phyloP scores from a whole-genome alignment of 2,329 filamentous ascomycete species.

The Scortechinia acanthostroma region DNA sequence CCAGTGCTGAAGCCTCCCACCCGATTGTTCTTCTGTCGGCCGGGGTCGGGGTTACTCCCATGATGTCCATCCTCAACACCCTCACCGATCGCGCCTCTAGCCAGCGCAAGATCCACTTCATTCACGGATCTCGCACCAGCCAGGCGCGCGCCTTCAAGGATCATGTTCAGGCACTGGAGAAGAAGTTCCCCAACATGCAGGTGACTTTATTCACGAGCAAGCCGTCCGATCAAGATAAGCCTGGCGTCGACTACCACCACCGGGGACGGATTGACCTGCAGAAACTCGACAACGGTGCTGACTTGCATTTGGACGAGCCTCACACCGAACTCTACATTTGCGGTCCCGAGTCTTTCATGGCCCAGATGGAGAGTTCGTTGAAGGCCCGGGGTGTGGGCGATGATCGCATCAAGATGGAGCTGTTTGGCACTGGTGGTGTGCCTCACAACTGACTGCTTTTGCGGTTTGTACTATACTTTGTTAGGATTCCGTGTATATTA shows the following conservation, averaged over 20 bases:
- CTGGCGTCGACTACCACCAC: slow-evolving; percentile 33
- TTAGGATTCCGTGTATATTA: too few species aligned
- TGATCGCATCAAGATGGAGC: slow-evolving; percentile 31
- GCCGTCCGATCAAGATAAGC: slow-evolving; percentile 32
- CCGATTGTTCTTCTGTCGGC: slow-evolving; percentile 56
- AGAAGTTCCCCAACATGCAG: too few species aligned
- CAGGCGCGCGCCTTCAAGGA: slow-evolving; percentile 40
- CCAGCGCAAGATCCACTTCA: slow-evolving; percentile 44
- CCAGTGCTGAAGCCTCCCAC: slow-evolving; percentile 28
- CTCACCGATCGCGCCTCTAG: slow-evolving; percentile 31
- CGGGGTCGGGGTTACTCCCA: slow-evolving; percentile 50
- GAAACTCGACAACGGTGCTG: slow-evolving; percentile 25
- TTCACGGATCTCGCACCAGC: slow-evolving; percentile 44
- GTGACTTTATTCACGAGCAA: slow-evolving; percentile 43
- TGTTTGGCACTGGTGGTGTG: slow-evolving; percentile 32
- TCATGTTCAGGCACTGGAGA: too few species aligned
- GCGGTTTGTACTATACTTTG: too few species aligned
- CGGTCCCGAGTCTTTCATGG: slow-evolving; percentile 45
- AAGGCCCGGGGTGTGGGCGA: slow-evolving; percentile 27
- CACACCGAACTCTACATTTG: slow-evolving; percentile 45
- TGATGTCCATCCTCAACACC: slow-evolving; percentile 53
- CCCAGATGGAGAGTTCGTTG: slow-evolving; percentile 35
- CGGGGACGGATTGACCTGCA: slow-evolving; percentile 36
- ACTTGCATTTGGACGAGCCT: slow-evolving; percentile 33
- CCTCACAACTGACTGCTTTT: too few species aligned